phyloP scores from a whole-genome alignment of 2,329 filamentous ascomycete genomes.

The Ramichloridium luteum region DNA sequence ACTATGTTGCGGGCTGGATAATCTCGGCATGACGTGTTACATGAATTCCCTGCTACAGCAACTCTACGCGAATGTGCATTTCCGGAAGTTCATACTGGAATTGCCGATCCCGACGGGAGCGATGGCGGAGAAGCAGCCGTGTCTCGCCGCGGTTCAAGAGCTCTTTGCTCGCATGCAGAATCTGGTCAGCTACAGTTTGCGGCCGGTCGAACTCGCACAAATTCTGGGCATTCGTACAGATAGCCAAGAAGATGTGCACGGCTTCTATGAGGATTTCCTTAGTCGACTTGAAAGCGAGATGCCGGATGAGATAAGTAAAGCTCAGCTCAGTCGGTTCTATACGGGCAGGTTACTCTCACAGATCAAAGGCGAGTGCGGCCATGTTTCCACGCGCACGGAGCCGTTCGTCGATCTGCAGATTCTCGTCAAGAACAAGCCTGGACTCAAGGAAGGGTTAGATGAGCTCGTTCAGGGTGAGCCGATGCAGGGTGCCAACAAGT shows the following conservation, averaged over 20 bases:
- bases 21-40: conserved; percentile 93
- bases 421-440: conserved; percentile 84
- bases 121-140: conserved; percentile 48
- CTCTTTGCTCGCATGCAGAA: conserved; percentile 82
- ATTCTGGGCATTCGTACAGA: conserved; percentile 76
- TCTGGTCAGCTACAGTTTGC: conserved; percentile 45
- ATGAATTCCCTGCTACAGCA: conserved; percentile 90
- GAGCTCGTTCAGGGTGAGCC: conserved; percentile 95
- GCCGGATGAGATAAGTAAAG: conserved; percentile 52
- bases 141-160: conserved; percentile 66
- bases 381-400: conserved; percentile 83
- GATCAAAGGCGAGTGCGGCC: conserved; percentile 84
- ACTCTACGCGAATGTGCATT: conserved; percentile 86
- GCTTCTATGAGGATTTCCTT: conserved; percentile 91
- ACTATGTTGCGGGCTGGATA: conserved; percentile 52
- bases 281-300: conserved; percentile 84
- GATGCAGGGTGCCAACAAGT: conserved; percentile 96
- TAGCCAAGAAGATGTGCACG: conserved; percentile 94
- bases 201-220: conserved; percentile 56
- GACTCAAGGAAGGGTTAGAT: conserved; percentile 72
- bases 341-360: conserved; percentile 88
- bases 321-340: conserved; percentile 68
- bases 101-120: conserved; percentile 28
- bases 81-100: conserved; percentile 69
- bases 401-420: conserved; percentile 91